phyloP scores from a whole-genome alignment of 225 moss, liverwort and hornwort genomes.

The Pleurozium schreberi region DNA sequence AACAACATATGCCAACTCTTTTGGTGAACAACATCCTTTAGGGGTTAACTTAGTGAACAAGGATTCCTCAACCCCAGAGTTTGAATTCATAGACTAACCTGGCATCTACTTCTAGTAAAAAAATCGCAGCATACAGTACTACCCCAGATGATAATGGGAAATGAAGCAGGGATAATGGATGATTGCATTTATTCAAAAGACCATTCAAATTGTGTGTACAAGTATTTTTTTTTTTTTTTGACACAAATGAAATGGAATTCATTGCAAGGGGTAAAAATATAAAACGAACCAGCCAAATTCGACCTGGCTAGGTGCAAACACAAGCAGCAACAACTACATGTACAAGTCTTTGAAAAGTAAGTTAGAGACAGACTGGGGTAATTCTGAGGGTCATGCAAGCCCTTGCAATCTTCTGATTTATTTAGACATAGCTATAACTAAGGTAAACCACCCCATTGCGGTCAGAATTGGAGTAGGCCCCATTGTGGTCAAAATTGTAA shows the following conservation, averaged over 20 bases:
- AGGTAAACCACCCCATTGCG: too few relatives aligned
- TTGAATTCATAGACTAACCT: conserved; percentile 19
- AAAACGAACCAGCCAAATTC: too few relatives aligned
- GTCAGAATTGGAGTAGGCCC: too few relatives aligned
- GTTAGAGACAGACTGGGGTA: neutral
- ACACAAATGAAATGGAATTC: too few relatives aligned
- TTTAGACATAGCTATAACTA: neutral
- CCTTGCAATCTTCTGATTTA: neutral
- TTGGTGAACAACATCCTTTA: too few relatives aligned
- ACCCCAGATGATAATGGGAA: conserved; percentile 32
- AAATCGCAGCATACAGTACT: conserved; percentile 14
- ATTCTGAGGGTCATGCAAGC: neutral
- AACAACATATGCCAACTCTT: too few relatives aligned
- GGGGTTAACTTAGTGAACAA: too few relatives aligned
- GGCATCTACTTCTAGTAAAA: conserved; percentile 33
- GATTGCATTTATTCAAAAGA: neutral
- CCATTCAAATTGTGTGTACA: neutral
- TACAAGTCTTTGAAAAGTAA: neutral
- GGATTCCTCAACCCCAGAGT: neutral
- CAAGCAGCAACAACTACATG: too few relatives aligned
- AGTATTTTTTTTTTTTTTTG: too few relatives aligned
- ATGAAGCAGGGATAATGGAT: conserved; percentile 19
- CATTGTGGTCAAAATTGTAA: too few relatives aligned
- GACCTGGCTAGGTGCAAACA: too few relatives aligned
- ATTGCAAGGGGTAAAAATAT: too few relatives aligned